Conservation (phyloP, 169 alveolate genomes). For the Plasmodium gallinaceum region DNA sequence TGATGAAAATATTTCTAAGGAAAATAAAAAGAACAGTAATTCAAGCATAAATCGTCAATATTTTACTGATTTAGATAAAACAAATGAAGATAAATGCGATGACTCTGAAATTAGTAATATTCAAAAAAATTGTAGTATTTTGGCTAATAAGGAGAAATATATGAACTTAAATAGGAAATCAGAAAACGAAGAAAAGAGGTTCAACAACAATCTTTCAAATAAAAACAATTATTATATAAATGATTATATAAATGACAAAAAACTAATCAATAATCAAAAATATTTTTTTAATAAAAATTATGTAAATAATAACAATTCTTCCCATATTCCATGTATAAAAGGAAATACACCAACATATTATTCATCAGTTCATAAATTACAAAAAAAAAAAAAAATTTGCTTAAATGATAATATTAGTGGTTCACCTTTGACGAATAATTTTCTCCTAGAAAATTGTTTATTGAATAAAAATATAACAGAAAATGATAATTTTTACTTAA, state of each 20-base stretch:
- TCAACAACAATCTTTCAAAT: not conserved
- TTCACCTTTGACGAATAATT: not conserved
- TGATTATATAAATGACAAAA: slow-evolving; percentile 3
- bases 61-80: slow-evolving; percentile 1
- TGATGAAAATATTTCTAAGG: slow-evolving; percentile 2
- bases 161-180: not conserved
- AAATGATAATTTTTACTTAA: not conserved
- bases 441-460: slow-evolving; percentile 6
- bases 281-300: slow-evolving; percentile 8
- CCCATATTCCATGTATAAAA: slow-evolving; percentile 1
- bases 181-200: not conserved
- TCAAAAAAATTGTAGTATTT: not conserved
- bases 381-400: slow-evolving; percentile 1
- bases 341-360: slow-evolving; percentile 17
- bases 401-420: not conserved
- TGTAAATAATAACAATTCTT: not conserved
- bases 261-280: slow-evolving; percentile 1
- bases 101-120: slow-evolving; percentile 1
- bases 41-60: not conserved
- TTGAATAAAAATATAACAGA: not conserved
- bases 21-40: slow-evolving; percentile 4
- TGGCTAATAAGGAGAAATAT: slow-evolving; percentile 5
- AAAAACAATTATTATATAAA: not conserved
- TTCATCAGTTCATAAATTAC: slow-evolving; percentile 4
- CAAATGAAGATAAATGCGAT: slow-evolving; percentile 1